Conservation (phyloP, 202 grass and related monocot species). For the Brachypodium distachyon region DNA sequence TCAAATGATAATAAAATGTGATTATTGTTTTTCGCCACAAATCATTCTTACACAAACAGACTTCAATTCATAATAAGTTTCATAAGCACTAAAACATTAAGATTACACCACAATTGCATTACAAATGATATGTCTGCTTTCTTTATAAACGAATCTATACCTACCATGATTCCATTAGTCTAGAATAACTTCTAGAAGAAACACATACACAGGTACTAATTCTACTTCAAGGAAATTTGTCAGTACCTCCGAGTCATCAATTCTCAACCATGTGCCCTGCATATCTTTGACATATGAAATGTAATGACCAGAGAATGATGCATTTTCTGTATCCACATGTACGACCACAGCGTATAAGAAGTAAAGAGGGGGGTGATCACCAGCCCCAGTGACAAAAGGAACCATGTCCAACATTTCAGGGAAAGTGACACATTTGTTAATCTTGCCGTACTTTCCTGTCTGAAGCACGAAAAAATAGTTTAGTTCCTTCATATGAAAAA, state of each 20-base stretch:
- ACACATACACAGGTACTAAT: not conserved
- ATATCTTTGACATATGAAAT: constrained; percentile 97
- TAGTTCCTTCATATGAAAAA: constrained; percentile 4
- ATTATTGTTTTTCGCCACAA: not conserved
- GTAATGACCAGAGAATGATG: constrained; percentile 97
- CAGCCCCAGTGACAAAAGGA: constrained; percentile 87
- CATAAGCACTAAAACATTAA: constrained; percentile 2
- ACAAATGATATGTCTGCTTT: not conserved
- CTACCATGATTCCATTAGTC: not conserved
- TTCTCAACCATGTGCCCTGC: constrained; percentile 95
- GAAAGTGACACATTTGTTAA: constrained; percentile 99
- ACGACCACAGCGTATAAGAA: constrained; percentile 94
- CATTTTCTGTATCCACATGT: constrained; percentile 93
- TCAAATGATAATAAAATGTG: not conserved
- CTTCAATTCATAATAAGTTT: not conserved
- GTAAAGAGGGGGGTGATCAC: constrained; percentile 89
- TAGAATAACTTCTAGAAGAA: constrained; percentile 12
- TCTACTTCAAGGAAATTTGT: constrained; percentile 22
- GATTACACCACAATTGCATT: constrained; percentile 6
- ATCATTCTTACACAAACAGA: not conserved
- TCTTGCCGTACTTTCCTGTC: constrained; percentile 98
- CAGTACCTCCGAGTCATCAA: constrained; percentile 88
- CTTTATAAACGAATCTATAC: constrained; percentile 10
- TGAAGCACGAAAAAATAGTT: constrained; percentile 34
- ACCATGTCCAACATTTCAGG: constrained; percentile 99